These are phyloP conservation scores for Candida anutae DNA, from an alignment of 1,139 yeast genomes.

Conservation along the genomic window DNA sequence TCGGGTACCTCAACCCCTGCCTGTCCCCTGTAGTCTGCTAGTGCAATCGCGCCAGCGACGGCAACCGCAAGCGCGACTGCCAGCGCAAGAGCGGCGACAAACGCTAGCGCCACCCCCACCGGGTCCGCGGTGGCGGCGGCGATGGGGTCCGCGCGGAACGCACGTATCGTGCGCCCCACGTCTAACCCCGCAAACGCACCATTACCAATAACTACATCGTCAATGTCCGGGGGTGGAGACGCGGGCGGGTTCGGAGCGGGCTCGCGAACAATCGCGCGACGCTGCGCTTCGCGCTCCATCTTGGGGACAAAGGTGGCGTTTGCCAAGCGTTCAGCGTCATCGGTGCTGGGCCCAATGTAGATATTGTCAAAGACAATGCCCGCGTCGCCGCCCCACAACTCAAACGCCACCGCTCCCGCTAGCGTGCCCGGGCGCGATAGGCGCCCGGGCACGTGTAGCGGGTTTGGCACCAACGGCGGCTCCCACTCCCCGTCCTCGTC, in stretches of 20 bases:
- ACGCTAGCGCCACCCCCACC: too few species aligned
- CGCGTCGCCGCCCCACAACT: conserved; percentile 81
- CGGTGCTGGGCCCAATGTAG: conserved; percentile 73
- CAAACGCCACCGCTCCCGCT: conserved; percentile 82
- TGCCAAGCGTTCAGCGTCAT: conserved; percentile 79
- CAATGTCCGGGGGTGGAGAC: conserved; percentile 34
- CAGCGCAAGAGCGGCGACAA: too few species aligned
- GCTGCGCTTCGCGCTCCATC: conserved; percentile 43
- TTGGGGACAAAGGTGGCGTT: conserved; percentile 67
- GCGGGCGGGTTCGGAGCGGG: conserved; percentile 27
- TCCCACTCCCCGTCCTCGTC: conserved; percentile 83
- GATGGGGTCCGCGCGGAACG: too few species aligned
- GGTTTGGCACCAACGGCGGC: conserved; percentile 62
- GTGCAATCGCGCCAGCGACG: too few species aligned
- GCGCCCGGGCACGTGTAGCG: conserved; percentile 71
- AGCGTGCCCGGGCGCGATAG: conserved; percentile 49
- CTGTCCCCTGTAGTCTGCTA: too few species aligned
- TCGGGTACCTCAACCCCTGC: too few species aligned
- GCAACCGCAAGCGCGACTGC: too few species aligned
- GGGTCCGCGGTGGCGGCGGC: too few species aligned
- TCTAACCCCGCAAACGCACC: too few species aligned
- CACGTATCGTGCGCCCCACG: too few species aligned
- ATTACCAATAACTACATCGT: too few species aligned
- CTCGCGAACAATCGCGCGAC: conserved; percentile 30
- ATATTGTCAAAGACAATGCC: conserved; percentile 74